Conservation (phyloP, 1,139 yeast genomes). For the Suzukiozyma palmioleophila region DNA sequence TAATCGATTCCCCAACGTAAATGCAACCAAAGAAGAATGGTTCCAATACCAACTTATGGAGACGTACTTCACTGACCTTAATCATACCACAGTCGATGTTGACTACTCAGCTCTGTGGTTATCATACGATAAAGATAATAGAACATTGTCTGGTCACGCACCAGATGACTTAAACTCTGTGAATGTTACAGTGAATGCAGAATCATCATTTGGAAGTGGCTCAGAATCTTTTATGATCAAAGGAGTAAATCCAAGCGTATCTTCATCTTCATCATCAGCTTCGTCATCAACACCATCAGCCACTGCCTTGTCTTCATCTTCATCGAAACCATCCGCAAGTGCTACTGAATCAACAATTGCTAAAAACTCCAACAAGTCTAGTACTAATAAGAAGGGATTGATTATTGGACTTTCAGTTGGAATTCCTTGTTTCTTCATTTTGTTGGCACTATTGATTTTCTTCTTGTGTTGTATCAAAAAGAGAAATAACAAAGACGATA, state of each 20-base stretch:
- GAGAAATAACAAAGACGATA: conserved; percentile 17
- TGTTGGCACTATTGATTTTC: conserved; percentile 48
- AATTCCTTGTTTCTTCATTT: conserved; percentile 56
- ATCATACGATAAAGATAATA: conserved; percentile 50
- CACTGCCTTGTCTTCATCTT: conserved; percentile 19
- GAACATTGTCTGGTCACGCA: conserved; percentile 64
- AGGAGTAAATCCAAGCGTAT: conserved; percentile 41
- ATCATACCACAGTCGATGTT: conserved; percentile 48
- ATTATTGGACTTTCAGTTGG: conserved; percentile 92
- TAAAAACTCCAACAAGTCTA: conserved; percentile 10
- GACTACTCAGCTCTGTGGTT: conserved; percentile 55
- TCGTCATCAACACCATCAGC: conserved; percentile 18
- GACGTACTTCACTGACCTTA: conserved; percentile 51
- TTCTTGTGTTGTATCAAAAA: conserved; percentile 47
- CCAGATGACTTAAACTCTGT: conserved; percentile 56
- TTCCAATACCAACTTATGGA: conserved; percentile 51
- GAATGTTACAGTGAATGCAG: conserved; percentile 51
- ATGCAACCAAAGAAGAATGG: conserved; percentile 61
- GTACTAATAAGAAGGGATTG: conserved; percentile 34
- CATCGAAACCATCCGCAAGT: conserved; percentile 22
- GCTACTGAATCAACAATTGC: conserved; percentile 19
- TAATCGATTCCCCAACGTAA: conserved; percentile 47
- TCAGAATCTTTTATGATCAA: conserved; percentile 48
- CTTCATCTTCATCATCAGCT: conserved; percentile 16
- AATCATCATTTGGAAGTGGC: conserved; percentile 27